These are phyloP conservation scores for Fusarium brevicatenulatum DNA, from an alignment of 2,329 filamentous ascomycete species.

Conservation along the genomic window DNA sequence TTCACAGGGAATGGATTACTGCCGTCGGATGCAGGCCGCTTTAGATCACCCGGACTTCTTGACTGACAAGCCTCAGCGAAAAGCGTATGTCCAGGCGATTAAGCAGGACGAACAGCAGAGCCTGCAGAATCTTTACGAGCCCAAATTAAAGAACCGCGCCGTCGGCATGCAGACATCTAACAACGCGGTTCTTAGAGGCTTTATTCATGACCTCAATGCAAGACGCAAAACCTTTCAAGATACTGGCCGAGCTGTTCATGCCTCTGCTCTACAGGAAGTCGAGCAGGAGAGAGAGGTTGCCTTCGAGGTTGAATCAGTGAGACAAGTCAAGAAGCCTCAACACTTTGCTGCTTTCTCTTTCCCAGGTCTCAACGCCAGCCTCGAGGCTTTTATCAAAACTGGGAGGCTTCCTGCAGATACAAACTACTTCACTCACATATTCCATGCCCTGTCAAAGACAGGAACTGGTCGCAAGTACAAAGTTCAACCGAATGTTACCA, in stretches of 20 bases:
- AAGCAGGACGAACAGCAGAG: conserved; percentile 65
- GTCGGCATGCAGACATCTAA: conserved; percentile 13
- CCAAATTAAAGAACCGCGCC: conserved; percentile 35
- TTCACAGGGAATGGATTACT: conserved; percentile 69
- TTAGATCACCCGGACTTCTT: conserved; percentile 57
- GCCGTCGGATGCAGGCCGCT: conserved; percentile 62
- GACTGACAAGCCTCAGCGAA: conserved; percentile 49
- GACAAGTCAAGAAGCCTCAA: conserved; percentile 62
- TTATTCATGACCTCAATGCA: conserved; percentile 36
- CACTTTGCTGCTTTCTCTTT: conserved; percentile 56
- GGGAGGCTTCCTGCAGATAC: conserved; percentile 55
- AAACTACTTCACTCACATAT: conserved; percentile 50
- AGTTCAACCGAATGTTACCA: conserved; percentile 29
- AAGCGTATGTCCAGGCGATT: conserved; percentile 45
- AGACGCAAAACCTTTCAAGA: conserved; percentile 40
- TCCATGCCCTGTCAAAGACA: conserved; percentile 47
- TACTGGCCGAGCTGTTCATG: conserved; percentile 50
- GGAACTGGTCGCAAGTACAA: conserved; percentile 50
- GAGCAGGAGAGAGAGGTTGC: conserved; percentile 68
- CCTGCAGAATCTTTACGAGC: conserved; percentile 67
- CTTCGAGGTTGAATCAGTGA: conserved; percentile 65
- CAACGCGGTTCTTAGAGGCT: conserved; percentile 25
- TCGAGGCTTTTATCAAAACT: conserved; percentile 58
- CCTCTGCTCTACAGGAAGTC: conserved; percentile 68
- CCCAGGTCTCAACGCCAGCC: conserved; percentile 58